Base-by-base conservation (phyloP, 2,329 filamentous ascomycete species). In the Fusarium pseudograminearum region DNA sequence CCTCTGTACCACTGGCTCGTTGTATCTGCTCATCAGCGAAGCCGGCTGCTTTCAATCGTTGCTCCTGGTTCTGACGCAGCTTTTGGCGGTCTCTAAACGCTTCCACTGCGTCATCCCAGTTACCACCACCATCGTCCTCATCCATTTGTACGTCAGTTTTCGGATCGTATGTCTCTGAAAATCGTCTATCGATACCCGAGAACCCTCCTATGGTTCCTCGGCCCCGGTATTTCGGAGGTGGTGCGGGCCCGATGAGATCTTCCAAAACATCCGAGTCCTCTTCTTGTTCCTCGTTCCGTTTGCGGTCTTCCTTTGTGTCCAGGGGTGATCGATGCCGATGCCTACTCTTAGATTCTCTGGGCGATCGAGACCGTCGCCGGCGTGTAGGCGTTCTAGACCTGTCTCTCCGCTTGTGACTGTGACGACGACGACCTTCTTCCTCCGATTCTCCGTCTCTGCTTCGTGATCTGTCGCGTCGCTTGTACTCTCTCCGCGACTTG, bases 31-130 rank as follows among this genome's bases (percentile, higher is more conserved):
- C 87, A 18, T 94, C 91, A 2, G 87, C 89, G 75, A 97, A 97
- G 0, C 94, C 94, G 1, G 93, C 93, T 22, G 87, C 88, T 34
- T 89, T 89, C 63, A 98, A 81, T 61, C 94, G 84, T 54, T 94
- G 90, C 9, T 92, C 92, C 31, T 93, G 93, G 71, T 90, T 88
- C 67, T 90, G 85, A 74, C 89, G 90, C 88, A 92, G 94, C 70
- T 90, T 90, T 70, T 93, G 88, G n/a, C 93, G 89, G 76, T 97
- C 93, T 40, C 91, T 87, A 58, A 93, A 84, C 7, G 90, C 89
- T 79, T 97, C 93, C 2, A 96, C 83, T 1, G 92, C 89, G 72
- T 93, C 88, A 45, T 93, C 91, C 94, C 93, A 97, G 63, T 93
- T 89, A 65, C 90, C 89, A 30, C 84, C 52, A 2, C 83, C 42